Base-by-base conservation (phyloP, 257 asterid species). In the Primulina eburnea region DNA sequence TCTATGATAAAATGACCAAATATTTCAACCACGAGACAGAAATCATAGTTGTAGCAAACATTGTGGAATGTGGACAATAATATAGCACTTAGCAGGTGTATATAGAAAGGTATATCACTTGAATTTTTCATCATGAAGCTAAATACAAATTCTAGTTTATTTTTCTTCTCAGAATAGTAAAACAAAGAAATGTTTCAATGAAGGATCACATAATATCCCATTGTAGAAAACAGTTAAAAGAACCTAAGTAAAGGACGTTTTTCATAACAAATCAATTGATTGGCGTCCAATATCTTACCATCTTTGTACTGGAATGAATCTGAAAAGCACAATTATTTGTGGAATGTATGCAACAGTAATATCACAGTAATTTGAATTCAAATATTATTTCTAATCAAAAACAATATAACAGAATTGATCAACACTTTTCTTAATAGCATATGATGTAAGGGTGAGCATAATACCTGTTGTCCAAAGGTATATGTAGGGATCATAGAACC, bases 401-500 rank as follows among this genome's bases (percentile, higher is more conserved):
- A 24, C 26, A 24, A 24, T 24, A 24, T 24, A 24, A 24, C 26
- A 24, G 26, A 24, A 24, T 24, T 24, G 26, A 24, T 24, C 26
- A 24, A 24, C 26, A 24, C 26, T 59, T 58, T 75, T 33, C n/a
- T 21, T 24, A 52, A 29, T 69, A 71, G 55, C 57, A 53, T 30
- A 58, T 61, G 17, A 62, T 61, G 17, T 26, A 70, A 61, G 17
- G 67, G 29, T 63, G 69, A 68, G 67, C 20, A 55, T 60, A 71
- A 73, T 43, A 93, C 99, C 97, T 90, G 96, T 78, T 90, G 96
- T 71, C 91, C 92, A 38, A 59, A 68, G 75, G 71, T 78, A 85
- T 90, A 93, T 17, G 89, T 75, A 14, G 99, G 99, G 77, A 93
- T 89, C 82, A 93, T 59, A 26, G 95, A 89, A 78, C 89, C 96